Evolutionary conservation across 1,139 yeast genomes (phyloP).

Genomic region (Zygotorulaspora mrakii): DNA sequence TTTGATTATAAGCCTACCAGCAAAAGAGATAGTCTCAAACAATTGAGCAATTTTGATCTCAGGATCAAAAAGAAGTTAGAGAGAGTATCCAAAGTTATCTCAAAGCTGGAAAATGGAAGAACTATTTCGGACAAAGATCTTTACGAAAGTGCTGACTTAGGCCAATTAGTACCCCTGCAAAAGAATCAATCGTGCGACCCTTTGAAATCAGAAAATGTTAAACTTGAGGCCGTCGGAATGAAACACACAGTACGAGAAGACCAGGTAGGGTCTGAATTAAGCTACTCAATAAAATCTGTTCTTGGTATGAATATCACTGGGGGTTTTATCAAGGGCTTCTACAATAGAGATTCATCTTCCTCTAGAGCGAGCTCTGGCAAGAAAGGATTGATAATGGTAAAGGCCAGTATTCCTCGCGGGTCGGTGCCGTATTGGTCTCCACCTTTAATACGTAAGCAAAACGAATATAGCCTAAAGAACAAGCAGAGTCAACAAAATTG

Average conservation of each 20-base stretch:
- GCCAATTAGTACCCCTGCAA: constrained; percentile 6
- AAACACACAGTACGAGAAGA: constrained; percentile 12
- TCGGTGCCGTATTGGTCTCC: constrained; percentile 40
- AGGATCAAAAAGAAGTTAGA: constrained; percentile 25
- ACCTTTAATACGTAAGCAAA: constrained; percentile 34
- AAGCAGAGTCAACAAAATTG: constrained; percentile 33
- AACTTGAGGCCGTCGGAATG: not conserved
- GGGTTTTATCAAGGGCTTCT: not conserved
- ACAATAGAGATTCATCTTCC: not conserved
- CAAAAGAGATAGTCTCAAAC: constrained; percentile 19
- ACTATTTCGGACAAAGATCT: constrained; percentile 23
- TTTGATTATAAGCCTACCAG: constrained; percentile 25
- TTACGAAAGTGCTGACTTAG: constrained; percentile 24
- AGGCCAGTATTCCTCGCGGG: constrained; percentile 23
- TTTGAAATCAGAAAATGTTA: constrained; percentile 1
- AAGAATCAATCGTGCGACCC: constrained; percentile 1
- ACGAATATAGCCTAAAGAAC: constrained; percentile 28
- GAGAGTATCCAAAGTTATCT: constrained; percentile 23
- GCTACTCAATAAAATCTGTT: constrained; percentile 19
- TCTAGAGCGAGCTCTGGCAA: not conserved
- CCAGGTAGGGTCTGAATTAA: constrained; percentile 22
- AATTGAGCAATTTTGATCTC: constrained; percentile 20
- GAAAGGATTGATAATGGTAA: constrained; percentile 25
- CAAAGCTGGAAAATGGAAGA: not conserved
- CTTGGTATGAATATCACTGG: not conserved